Base-by-base conservation (phyloP, 805 yeast species). In the Metschnikowia amazonensis region DNA sequence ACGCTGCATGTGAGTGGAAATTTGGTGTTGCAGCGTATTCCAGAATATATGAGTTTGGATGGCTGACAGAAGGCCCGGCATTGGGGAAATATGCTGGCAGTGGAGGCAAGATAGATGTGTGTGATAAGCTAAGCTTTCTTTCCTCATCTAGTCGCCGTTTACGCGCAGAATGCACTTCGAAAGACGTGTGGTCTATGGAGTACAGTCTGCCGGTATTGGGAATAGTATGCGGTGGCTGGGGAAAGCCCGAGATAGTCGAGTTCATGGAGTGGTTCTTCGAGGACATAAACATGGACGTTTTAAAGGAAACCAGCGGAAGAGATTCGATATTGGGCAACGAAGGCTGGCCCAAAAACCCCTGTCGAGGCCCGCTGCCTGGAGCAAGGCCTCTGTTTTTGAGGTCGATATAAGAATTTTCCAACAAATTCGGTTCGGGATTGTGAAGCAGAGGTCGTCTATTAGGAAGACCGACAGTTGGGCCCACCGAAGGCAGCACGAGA, bases 301-400 rank as follows among this genome's bases (percentile, higher is more conserved):
- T 71, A 59, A 71, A 71, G 10, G 74, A 60, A 24, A 71, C 66
- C 42, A 59, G 62, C 5, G 71, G 68, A 42, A 60, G 57, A 39
- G 51, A 55, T 11, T 47, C 55, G 11, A 52, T 51, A 32, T 51
- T 56, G 21, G 60, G 59, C 27, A 47, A 35, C 24, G 46, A n/a
- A 14, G 25, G 36, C 30, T 42, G 34, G 17, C 39, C 46, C 25
- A 27, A 8, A 16, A 21, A 39, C n/a, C 42, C 28, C 36, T 11
- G 24, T 4, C 24, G 28, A 29, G 35, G 9, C 11, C 29, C 20
- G 11, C n/a, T 35, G 13, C 29, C 21, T 21, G 21, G 23, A 4
- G 36, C 24, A 14, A 23, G 11, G 28, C 28, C 30, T 23, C 28
- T 24, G 36, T 39, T 39, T 6, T 39, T 39, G 36, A 39, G 35